phyloP scores from a whole-genome alignment of 768 basidiomycete species.

The Leucocoprinus sp. region DNA sequence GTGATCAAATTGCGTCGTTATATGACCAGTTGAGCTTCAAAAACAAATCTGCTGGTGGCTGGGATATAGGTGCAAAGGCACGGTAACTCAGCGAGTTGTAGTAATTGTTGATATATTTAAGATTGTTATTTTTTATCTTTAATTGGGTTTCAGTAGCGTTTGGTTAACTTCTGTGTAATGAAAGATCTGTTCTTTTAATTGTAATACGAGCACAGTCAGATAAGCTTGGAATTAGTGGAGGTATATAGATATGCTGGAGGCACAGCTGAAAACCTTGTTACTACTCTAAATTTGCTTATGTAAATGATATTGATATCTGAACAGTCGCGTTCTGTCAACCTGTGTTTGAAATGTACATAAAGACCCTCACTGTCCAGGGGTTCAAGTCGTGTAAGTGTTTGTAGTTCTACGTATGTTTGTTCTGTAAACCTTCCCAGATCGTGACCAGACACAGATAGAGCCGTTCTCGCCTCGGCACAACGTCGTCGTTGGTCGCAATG shows the following conservation, averaged over 20 bases:
- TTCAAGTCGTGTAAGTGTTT: constrained; percentile 92
- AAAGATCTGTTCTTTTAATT: no score
- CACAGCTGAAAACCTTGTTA: no score
- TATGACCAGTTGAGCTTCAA: constrained; percentile 78
- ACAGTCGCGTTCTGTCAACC: constrained; percentile 11
- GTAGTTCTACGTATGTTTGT: neutral
- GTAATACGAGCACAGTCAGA: no score
- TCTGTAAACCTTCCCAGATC: constrained; percentile 36
- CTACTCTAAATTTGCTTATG: no score
- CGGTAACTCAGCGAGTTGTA: neutral
- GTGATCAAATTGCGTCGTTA: constrained; percentile 88
- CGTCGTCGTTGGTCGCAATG: constrained; percentile 96
- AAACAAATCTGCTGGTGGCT: constrained; percentile 43
- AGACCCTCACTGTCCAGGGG: constrained; percentile 85
- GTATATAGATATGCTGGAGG: no score
- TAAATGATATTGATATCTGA: no score
- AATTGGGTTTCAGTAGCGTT: no score
- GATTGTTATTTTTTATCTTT: no score
- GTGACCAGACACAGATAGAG: constrained; percentile 87
- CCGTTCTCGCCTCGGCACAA: constrained; percentile 93
- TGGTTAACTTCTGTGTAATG: no score
- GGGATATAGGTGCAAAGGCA: no score
- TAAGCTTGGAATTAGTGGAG: no score
- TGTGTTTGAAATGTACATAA: constrained; percentile 58
- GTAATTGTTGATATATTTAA: no score